Percentiles rank a stretch among this genome's conserved stretches.
These are phyloP conservation scores for Fusarium redolens DNA, from an alignment of 2,329 filamentous ascomycete genomes.

Conservation along the genomic window DNA sequence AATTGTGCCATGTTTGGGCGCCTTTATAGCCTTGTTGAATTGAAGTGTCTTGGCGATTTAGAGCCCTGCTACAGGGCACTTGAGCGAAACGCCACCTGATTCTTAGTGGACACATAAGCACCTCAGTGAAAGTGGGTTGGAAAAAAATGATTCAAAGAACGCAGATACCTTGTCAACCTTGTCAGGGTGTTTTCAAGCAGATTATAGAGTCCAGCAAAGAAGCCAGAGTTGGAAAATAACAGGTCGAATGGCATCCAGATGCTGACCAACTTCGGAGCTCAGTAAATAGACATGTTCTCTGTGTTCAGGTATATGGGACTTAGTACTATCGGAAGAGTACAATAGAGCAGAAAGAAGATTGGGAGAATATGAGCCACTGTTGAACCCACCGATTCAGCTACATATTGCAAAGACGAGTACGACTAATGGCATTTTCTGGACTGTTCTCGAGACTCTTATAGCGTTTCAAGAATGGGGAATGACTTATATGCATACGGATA, in stretches of 20 bases:
- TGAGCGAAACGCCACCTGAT: neutral
- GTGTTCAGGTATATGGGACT: neutral
- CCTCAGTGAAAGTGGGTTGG: neutral
- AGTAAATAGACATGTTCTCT: no score
- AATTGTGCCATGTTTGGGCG: neutral
- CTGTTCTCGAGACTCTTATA: neutral
- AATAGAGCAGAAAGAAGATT: no score
- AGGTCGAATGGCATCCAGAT: neutral
- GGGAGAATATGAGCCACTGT: neutral
- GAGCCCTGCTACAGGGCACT: neutral
- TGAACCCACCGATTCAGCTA: neutral
- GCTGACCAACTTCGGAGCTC: neutral
- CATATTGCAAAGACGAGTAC: neutral
- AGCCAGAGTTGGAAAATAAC: no score
- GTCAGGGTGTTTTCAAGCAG: no score
- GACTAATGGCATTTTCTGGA: neutral
- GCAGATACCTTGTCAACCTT: neutral
- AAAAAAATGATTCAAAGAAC: neutral
- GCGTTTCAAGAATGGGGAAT: neutral
- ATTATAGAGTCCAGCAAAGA: neutral
- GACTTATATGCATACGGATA: neutral
- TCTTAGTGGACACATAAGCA: neutral
- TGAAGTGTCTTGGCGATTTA: neutral
- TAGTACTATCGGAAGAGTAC: no score
- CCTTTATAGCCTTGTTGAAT: neutral